Evolutionary conservation across 2,329 filamentous ascomycete genomes (phyloP).

Genomic region (Bipolaris cookei): DNA sequence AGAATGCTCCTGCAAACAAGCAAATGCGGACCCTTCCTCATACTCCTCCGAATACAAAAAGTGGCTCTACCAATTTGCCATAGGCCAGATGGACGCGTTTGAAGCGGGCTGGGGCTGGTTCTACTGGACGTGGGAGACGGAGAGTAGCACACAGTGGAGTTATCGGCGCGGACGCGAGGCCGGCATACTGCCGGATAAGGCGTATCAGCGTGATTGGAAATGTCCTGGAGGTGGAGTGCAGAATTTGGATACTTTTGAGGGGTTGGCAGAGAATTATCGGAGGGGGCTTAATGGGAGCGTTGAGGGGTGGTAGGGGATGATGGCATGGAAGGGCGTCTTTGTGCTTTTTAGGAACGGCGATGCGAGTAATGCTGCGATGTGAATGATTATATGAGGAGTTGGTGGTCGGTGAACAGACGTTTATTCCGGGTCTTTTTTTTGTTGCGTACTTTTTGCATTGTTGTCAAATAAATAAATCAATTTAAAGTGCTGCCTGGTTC

Average conservation of each 20-base stretch:
- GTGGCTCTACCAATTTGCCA: slow-evolving; percentile 87
- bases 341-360: no score
- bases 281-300: background rate
- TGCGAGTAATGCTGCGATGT: no score
- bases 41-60: slow-evolving; percentile 80
- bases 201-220: slow-evolving; percentile 52
- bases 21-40: slow-evolving; percentile 72
- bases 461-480: no score
- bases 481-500: no score
- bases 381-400: no score
- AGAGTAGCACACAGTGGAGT: slow-evolving; percentile 87
- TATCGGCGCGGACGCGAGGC: slow-evolving; percentile 80
- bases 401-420: no score
- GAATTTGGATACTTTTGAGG: slow-evolving; percentile 51
- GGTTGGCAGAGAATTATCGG: slow-evolving; percentile 54
- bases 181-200: slow-evolving; percentile 73
- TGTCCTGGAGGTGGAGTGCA: slow-evolving; percentile 43
- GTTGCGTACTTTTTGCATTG: no score
- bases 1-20: slow-evolving; percentile 73
- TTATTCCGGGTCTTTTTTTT: no score
- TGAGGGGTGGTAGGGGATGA: background rate
- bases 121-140: slow-evolving; percentile 98
- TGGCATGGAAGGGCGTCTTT: no score
- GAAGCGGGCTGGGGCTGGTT: slow-evolving; percentile 97
- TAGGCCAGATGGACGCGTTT: slow-evolving; percentile 95